phyloP scores from a whole-genome alignment of 164 flowering plant genomes.

The Paratinospora sagittata region DNA sequence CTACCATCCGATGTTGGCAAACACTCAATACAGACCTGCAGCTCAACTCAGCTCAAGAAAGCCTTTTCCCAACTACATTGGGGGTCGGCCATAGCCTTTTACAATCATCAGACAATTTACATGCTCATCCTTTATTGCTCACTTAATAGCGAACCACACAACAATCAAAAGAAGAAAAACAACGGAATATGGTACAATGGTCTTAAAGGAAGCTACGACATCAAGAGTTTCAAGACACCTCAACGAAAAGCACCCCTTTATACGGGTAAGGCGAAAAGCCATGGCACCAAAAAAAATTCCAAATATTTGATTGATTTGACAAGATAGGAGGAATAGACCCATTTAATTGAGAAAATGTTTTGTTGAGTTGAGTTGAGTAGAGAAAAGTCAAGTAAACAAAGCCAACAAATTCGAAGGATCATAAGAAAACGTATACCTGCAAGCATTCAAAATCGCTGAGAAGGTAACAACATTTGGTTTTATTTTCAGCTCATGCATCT shows the following conservation, averaged over 20 bases:
- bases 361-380: too few relatives aligned
- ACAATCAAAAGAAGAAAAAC: not conserved
- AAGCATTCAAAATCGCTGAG: slow-evolving; percentile 94
- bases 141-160: not conserved
- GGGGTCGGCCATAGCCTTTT: too few relatives aligned
- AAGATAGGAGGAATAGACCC: too few relatives aligned
- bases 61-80: too few relatives aligned
- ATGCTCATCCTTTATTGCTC: not conserved
- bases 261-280: too few relatives aligned
- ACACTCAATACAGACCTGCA: too few relatives aligned
- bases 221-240: too few relatives aligned
- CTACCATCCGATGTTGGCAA: too few relatives aligned
- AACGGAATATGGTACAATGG: not conserved
- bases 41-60: too few relatives aligned
- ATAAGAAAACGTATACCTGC: slow-evolving; percentile 56
- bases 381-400: too few relatives aligned
- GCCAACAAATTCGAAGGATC: not conserved
- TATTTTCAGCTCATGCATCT: slow-evolving; percentile 86
- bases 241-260: too few relatives aligned
- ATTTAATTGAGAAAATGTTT: too few relatives aligned
- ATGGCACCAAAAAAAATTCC: not conserved
- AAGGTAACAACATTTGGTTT: slow-evolving; percentile 98
- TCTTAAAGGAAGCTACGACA: not conserved
- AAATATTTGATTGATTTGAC: not conserved
- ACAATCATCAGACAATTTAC: not conserved